phyloP scores from a whole-genome alignment of 441 rosid species.

The Manihot esculenta region DNA sequence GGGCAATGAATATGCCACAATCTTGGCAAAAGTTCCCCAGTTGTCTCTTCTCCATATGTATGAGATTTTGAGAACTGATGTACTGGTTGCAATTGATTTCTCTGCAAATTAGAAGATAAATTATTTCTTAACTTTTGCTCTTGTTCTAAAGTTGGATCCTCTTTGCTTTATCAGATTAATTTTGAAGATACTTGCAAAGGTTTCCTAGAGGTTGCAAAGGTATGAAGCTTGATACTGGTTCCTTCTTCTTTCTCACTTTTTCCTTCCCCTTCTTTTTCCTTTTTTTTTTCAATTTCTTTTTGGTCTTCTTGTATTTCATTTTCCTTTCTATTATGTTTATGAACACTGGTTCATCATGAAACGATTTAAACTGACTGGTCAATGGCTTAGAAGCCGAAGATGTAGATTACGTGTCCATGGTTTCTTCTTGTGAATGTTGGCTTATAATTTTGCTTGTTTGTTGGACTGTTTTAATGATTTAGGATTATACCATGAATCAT shows the following conservation, averaged over 20 bases:
- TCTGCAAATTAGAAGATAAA: not conserved
- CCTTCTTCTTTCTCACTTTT: slow-evolving; percentile 9
- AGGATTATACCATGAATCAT: not conserved
- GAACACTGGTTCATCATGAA: slow-evolving; percentile 3
- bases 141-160: slow-evolving; percentile 20
- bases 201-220: slow-evolving; percentile 98
- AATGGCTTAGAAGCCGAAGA: not conserved
- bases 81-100: not conserved
- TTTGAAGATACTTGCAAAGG: slow-evolving; percentile 99
- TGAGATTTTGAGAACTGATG: not conserved
- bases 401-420: not conserved
- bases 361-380: not conserved
- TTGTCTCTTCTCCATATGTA: too few relatives aligned
- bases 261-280: not conserved
- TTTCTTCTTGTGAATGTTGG: slow-evolving; percentile 4
- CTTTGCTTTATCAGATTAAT: slow-evolving; percentile 61
- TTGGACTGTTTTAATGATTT: not conserved
- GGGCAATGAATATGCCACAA: not conserved
- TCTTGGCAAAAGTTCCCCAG: not conserved
- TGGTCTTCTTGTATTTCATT: not conserved
- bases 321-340: not conserved
- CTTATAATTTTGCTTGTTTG: not conserved
- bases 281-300: not conserved
- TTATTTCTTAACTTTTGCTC: not conserved
- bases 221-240: slow-evolving; percentile 27